Evolutionary conservation across 139 green algal species (phyloP).

Genomic region (Parachlorella kessleri): DNA sequence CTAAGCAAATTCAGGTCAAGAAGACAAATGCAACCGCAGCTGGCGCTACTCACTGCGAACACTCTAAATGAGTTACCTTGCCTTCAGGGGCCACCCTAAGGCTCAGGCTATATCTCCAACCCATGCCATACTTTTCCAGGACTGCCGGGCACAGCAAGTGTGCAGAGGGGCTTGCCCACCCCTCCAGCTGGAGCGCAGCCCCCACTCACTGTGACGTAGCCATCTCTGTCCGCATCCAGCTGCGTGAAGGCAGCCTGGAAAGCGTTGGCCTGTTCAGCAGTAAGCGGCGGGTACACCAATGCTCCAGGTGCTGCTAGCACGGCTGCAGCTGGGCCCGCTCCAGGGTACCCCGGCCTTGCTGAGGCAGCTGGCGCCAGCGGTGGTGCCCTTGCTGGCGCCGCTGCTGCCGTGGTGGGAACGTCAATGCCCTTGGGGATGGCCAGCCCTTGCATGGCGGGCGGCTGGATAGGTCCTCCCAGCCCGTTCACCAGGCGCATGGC

Average conservation of each 20-base stretch:
- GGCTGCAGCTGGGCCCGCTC: background rate
- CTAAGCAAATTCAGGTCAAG: too few species aligned
- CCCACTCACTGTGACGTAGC: too few species aligned
- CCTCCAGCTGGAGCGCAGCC: too few species aligned
- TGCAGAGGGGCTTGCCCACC: too few species aligned
- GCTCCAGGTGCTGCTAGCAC: background rate
- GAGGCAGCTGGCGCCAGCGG: background rate
- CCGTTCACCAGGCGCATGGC: constrained; percentile 39
- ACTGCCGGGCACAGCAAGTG: too few species aligned
- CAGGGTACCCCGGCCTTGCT: background rate
- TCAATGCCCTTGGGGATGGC: constrained; percentile 25
- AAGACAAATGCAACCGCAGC: too few species aligned
- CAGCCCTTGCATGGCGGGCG: constrained; percentile 33
- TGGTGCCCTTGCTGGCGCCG: background rate
- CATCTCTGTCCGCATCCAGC: constrained; percentile 75
- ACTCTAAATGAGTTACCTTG: too few species aligned
- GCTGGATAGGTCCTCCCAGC: constrained; percentile 22
- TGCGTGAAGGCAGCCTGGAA: constrained; percentile 71
- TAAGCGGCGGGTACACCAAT: constrained; percentile 51
- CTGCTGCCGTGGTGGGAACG: background rate
- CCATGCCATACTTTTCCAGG: too few species aligned
- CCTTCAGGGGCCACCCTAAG: too few species aligned
- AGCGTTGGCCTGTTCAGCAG: constrained; percentile 50
- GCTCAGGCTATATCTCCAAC: too few species aligned
- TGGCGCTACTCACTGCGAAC: too few species aligned